A percentile compares a stretch with the other conserved stretches of the same genome.
phyloP scores from a whole-genome alignment of 495 filamentous ascomycete species.

The Penicillium simplicissimum region DNA sequence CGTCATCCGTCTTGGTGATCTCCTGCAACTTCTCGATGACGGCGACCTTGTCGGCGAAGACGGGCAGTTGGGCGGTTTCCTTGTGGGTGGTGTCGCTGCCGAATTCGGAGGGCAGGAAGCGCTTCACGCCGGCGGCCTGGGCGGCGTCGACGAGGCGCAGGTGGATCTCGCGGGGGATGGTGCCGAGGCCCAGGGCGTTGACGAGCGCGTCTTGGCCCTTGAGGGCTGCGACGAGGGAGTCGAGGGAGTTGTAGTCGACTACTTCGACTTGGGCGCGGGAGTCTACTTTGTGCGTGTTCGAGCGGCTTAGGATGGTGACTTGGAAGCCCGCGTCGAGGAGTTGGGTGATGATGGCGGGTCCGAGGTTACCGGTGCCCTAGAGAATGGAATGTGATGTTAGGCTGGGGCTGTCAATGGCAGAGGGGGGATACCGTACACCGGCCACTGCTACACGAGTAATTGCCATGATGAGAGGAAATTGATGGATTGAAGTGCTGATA shows the following conservation, averaged over 20 bases:
- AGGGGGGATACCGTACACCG: slow-evolving; percentile 5
- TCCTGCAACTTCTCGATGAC: slow-evolving; percentile 51
- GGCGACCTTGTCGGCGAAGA: slow-evolving; percentile 51
- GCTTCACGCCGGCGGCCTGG: slow-evolving; percentile 56
- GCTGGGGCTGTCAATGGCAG: background rate
- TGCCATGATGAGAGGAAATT: slow-evolving; percentile 4
- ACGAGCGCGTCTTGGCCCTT: slow-evolving; percentile 41
- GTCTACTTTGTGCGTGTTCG: slow-evolving; percentile 39
- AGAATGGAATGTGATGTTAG: background rate
- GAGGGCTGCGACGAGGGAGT: slow-evolving; percentile 44
- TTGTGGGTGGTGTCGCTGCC: slow-evolving; percentile 53
- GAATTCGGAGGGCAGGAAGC: slow-evolving; percentile 67
- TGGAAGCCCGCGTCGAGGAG: slow-evolving; percentile 57
- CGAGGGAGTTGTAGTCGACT: slow-evolving; percentile 58
- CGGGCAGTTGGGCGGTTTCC: slow-evolving; percentile 33
- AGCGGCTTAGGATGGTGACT: slow-evolving; percentile 59
- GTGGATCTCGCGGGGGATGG: slow-evolving; percentile 38
- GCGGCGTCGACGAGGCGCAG: slow-evolving; percentile 59
- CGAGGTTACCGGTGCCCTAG: slow-evolving; percentile 61
- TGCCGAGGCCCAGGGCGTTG: slow-evolving; percentile 36
- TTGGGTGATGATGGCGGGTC: slow-evolving; percentile 53
- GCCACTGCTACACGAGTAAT: slow-evolving; percentile 14
- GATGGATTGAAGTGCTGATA: background rate
- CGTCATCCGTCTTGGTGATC: slow-evolving; percentile 28
- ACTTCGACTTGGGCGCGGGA: slow-evolving; percentile 40